phyloP scores from a whole-genome alignment of 1,139 yeast genomes.

The Debaryomycetaceae sp. region DNA sequence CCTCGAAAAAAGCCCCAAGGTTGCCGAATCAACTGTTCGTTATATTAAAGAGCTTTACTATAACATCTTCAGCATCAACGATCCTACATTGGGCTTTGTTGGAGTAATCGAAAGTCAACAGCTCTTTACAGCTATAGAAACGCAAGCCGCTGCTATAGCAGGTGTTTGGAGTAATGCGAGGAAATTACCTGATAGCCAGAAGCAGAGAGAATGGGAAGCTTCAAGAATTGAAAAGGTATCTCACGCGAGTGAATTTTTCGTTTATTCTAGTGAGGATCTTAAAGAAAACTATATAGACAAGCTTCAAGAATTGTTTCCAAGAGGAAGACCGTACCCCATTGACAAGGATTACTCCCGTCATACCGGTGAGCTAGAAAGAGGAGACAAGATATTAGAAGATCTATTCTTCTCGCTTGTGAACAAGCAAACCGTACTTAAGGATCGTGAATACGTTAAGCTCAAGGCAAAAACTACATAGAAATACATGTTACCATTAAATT shows the following conservation, averaged over 20 bases:
- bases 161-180: constrained; percentile 29
- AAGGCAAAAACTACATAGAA: not conserved
- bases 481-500: not conserved
- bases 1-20: constrained; percentile 15
- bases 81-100: constrained; percentile 35
- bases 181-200: constrained; percentile 23
- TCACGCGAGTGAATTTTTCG: constrained; percentile 22
- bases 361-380: constrained; percentile 6
- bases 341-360: constrained; percentile 15
- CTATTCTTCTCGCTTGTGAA: not conserved
- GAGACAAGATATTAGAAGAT: constrained; percentile 1
- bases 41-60: constrained; percentile 27
- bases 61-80: constrained; percentile 33
- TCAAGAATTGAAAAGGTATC: constrained; percentile 21
- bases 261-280: constrained; percentile 18
- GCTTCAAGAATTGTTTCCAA: constrained; percentile 9
- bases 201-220: constrained; percentile 29
- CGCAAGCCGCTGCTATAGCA: constrained; percentile 35
- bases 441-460: not conserved
- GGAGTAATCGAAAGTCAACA: constrained; percentile 24
- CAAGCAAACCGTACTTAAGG: not conserved
- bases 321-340: constrained; percentile 12
- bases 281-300: constrained; percentile 21
- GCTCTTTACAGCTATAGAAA: constrained; percentile 30
- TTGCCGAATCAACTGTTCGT: constrained; percentile 15